Conservation (phyloP, 345 rosid genomes). For the Dimocarpus longan region DNA sequence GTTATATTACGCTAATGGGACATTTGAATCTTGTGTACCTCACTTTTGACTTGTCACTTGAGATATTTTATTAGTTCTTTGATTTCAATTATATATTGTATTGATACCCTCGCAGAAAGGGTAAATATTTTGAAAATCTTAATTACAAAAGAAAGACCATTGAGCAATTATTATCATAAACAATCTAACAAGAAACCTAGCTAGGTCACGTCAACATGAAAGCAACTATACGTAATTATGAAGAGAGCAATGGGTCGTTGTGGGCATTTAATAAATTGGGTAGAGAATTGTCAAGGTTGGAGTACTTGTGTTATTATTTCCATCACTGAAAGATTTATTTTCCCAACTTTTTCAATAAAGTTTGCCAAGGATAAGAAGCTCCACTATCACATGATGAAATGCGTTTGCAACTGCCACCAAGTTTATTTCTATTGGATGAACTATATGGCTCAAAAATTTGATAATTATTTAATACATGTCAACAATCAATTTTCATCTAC, state of each 20-base stretch:
- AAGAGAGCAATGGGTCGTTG: not conserved
- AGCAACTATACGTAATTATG: not conserved
- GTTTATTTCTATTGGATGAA: not conserved
- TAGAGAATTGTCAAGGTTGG: not conserved
- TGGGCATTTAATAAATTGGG: not conserved
- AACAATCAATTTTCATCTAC: too few relatives aligned
- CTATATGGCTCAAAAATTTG: not conserved
- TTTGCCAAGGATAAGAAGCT: not conserved
- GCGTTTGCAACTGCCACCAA: not conserved
- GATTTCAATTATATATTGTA: too few relatives aligned
- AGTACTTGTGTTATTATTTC: not conserved
- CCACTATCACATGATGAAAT: not conserved
- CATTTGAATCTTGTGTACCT: not conserved
- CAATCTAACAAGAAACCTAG: not conserved
- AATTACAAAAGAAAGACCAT: not conserved
- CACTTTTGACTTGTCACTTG: not conserved
- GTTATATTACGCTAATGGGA: not conserved
- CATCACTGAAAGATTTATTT: not conserved
- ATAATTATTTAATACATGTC: too few relatives aligned
- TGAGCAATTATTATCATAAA: not conserved
- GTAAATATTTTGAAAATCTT: not conserved
- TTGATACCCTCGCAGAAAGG: too few relatives aligned
- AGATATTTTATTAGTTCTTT: not conserved
- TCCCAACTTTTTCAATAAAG: not conserved
- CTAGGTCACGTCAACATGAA: not conserved